Percentiles rank a stretch among this genome's conserved stretches.
These are phyloP conservation scores for Pholiota microspora DNA, from an alignment of 768 basidiomycete genomes.

Conservation along the genomic window DNA sequence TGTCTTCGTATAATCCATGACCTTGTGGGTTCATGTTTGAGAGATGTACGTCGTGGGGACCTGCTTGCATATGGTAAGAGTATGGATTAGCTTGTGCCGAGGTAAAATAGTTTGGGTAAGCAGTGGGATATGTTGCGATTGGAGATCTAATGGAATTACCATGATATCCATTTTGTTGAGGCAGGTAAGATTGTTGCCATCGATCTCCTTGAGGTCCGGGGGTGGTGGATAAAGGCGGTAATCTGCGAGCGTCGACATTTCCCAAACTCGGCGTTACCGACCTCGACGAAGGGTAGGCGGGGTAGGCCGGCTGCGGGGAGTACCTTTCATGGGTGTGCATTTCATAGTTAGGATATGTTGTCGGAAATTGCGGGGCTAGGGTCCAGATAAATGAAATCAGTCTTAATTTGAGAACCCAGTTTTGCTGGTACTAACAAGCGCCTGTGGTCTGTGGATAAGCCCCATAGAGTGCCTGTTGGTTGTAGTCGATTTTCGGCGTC, in stretches of 20 bases:
- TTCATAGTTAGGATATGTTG: constrained; percentile 51
- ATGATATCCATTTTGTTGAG: constrained; percentile 32
- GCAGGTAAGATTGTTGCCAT: constrained; percentile 38
- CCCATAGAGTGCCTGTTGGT: constrained; percentile 43
- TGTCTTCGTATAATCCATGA: constrained; percentile 31
- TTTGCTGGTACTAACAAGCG: constrained; percentile 32
- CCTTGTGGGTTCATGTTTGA: constrained; percentile 28
- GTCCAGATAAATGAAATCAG: constrained; percentile 30
- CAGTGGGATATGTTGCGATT: constrained; percentile 56
- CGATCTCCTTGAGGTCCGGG: constrained; percentile 46
- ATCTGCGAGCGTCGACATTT: constrained; percentile 52
- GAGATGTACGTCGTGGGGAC: constrained; percentile 27
- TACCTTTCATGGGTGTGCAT: constrained; percentile 51
- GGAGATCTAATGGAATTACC: constrained; percentile 59
- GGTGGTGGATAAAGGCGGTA: constrained; percentile 53
- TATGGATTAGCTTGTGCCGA: constrained; percentile 35
- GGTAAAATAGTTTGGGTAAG: constrained; percentile 48
- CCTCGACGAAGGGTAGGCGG: constrained; percentile 43
- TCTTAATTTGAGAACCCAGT: constrained; percentile 14
- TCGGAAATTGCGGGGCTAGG: constrained; percentile 45
- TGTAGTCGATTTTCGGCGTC: constrained; percentile 48
- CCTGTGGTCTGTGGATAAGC: constrained; percentile 30
- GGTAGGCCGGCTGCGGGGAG: constrained; percentile 42
- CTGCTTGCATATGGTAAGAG: constrained; percentile 35
- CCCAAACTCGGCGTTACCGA: constrained; percentile 46